phyloP scores from a whole-genome alignment of 495 filamentous ascomycete genomes.

The Penicillium arizonense region DNA sequence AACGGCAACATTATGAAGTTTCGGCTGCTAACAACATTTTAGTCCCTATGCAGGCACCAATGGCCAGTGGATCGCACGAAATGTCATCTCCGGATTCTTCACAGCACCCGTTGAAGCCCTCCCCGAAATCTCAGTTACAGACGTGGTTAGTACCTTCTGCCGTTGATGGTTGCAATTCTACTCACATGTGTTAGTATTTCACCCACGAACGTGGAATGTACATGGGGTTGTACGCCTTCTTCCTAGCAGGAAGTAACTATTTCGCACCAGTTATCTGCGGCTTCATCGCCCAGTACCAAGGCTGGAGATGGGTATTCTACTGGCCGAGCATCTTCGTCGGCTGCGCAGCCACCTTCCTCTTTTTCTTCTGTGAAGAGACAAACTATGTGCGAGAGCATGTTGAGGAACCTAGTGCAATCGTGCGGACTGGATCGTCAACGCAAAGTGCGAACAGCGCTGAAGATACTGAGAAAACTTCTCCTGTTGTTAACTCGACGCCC shows the following conservation, averaged over 20 bases:
- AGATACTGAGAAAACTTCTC: constrained; percentile 18
- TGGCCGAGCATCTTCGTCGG: constrained; percentile 63
- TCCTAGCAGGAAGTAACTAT: constrained; percentile 62
- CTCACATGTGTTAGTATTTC: constrained; percentile 46
- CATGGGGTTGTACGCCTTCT: constrained; percentile 63
- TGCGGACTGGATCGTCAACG: constrained; percentile 5
- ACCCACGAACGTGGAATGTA: constrained; percentile 64
- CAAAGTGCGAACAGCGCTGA: constrained; percentile 14
- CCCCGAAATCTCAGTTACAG: constrained; percentile 59
- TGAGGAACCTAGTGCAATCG: constrained; percentile 9
- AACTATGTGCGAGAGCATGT: constrained; percentile 50
- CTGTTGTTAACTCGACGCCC: constrained; percentile 6
- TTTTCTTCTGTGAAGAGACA: constrained; percentile 71
- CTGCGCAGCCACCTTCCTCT: constrained; percentile 54
- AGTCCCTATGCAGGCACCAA: constrained; percentile 46
- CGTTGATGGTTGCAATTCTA: neutral
- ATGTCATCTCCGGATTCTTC: constrained; percentile 62
- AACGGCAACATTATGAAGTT: neutral
- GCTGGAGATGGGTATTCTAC: constrained; percentile 64
- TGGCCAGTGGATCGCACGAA: constrained; percentile 64
- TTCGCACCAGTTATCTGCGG: constrained; percentile 65
- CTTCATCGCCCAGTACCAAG: constrained; percentile 64
- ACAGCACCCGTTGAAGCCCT: constrained; percentile 63
- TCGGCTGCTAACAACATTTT: neutral
- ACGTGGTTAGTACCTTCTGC: constrained; percentile 41